Evolutionary conservation across 164 flowering plant genomes (phyloP).

Genomic region (Umbellularia californica): DNA sequence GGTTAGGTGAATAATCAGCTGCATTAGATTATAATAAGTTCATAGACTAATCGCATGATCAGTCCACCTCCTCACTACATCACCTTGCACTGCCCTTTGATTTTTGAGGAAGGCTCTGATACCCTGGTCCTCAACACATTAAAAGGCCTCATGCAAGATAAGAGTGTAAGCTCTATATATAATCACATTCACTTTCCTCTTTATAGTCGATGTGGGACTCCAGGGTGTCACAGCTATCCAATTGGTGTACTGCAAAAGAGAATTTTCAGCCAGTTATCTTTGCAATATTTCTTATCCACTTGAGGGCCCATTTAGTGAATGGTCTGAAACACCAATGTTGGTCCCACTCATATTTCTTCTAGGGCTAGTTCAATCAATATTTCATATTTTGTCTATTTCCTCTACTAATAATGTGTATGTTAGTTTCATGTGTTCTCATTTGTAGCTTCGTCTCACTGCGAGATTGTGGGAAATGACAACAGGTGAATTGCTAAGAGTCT

Average conservation of each 20-base stretch:
- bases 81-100: too few relatives aligned
- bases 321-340: neutral
- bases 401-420: neutral
- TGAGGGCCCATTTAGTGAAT: neutral
- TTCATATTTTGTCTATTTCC: neutral
- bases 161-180: too few relatives aligned
- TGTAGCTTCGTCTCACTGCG: constrained; percentile 91
- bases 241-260: neutral
- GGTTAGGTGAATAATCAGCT: too few relatives aligned
- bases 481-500: constrained; percentile 64
- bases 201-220: too few relatives aligned
- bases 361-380: neutral
- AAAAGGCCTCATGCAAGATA: too few relatives aligned
- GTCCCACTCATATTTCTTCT: neutral
- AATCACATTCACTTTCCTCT: too few relatives aligned
- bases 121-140: too few relatives aligned
- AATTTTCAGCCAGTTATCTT: neutral
- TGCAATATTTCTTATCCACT: neutral
- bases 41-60: too few relatives aligned
- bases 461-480: constrained; percentile 70
- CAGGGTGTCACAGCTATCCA: neutral
- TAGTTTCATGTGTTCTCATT: neutral
- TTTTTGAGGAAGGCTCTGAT: too few relatives aligned
- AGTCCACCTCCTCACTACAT: too few relatives aligned
- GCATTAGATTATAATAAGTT: too few relatives aligned